These are phyloP conservation scores for Podaxis sp. DNA, from an alignment of 768 basidiomycete genomes.

Conservation along the genomic window DNA sequence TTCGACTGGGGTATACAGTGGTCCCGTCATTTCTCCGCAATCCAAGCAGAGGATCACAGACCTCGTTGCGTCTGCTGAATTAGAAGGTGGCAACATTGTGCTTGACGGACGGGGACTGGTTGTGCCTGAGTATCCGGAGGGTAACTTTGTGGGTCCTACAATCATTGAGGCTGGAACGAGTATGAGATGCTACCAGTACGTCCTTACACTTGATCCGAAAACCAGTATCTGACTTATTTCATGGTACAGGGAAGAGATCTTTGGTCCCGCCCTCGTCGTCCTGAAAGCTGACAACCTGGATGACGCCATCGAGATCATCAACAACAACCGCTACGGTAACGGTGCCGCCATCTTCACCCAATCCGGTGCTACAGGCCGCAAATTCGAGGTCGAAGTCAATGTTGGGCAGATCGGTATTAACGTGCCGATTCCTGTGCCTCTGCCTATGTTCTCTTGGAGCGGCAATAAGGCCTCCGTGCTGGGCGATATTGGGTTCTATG, in stretches of 20 bases:
- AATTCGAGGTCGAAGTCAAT: slow-evolving; percentile 86
- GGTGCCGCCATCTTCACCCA: slow-evolving; percentile 97
- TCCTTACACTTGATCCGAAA: slow-evolving; percentile 12
- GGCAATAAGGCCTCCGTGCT: slow-evolving; percentile 80
- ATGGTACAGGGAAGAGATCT: slow-evolving; percentile 80
- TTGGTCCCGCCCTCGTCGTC: slow-evolving; percentile 86
- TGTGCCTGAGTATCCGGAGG: slow-evolving; percentile 76
- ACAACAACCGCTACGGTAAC: slow-evolving; percentile 89
- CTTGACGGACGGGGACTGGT: slow-evolving; percentile 79
- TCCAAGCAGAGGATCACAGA: slow-evolving; percentile 77
- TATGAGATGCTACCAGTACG: slow-evolving; percentile 88
- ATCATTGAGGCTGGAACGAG: slow-evolving; percentile 78
- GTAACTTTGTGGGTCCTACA: slow-evolving; percentile 95
- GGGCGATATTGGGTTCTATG: slow-evolving; percentile 91
- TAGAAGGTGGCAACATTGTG: slow-evolving; percentile 82
- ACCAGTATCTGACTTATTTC: not conserved
- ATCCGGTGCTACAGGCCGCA: slow-evolving; percentile 91
- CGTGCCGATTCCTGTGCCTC: slow-evolving; percentile 88
- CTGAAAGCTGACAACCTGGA: slow-evolving; percentile 82
- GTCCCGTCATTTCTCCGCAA: slow-evolving; percentile 78
- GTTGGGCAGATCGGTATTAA: slow-evolving; percentile 94
- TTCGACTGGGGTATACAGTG: slow-evolving; percentile 36
- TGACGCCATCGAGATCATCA: slow-evolving; percentile 88
- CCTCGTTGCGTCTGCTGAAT: slow-evolving; percentile 71
- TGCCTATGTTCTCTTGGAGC: slow-evolving; percentile 95